Evolutionary conservation across 1,284 basidiomycete species (phyloP), one percentile per base, ranked within the genome.

Genomic region (Golubevia sp.): DNA sequence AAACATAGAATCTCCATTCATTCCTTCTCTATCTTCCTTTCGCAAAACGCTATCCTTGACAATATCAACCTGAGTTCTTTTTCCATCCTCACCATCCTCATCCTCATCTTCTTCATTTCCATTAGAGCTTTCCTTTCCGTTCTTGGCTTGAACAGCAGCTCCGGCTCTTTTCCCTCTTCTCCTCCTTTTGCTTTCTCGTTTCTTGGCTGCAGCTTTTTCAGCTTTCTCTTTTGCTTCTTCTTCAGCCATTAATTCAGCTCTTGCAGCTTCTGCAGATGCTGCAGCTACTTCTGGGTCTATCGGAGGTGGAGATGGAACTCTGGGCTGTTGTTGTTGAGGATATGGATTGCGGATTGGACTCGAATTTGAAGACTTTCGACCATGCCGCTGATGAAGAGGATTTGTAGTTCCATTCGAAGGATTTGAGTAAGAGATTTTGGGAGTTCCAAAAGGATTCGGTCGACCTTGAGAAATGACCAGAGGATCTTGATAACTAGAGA

Each of bases 51-150:
- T 4, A 50, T 26, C 21, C 23, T 24, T 6, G 61, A 38, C n/a
- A 11, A 11, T 26, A 21, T 7, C 48, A 15, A 52, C 7, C 6
- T 30, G 7, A 48, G 20, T 3, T 62, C 48, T 68, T 7, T 85
- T 85, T 20, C 73, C 81, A 30, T 87, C 89, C 2, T 86, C 73
- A 4, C 71, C 77, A 4, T 38, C 66, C 21, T 73, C 86, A 21
- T 82, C 85, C 27, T 86, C 87, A 34, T 85, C 88, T 62, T 90
- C 90, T 59, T 86, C 87, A 56, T 89, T 90, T 58, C 87, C 89
- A 2, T 89, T 89, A 7, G 89, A 89, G 0, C 73, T 86, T 4
- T 86, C 86, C 24, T 48, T 38, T 5, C 85, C 85, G 21, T 77
- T 80, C 66, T 85, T 86, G 49, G 76, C 73, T 50, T 70, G 62